Conservation (phyloP, 148 eudicot genomes). For the Diospyros lotus region DNA sequence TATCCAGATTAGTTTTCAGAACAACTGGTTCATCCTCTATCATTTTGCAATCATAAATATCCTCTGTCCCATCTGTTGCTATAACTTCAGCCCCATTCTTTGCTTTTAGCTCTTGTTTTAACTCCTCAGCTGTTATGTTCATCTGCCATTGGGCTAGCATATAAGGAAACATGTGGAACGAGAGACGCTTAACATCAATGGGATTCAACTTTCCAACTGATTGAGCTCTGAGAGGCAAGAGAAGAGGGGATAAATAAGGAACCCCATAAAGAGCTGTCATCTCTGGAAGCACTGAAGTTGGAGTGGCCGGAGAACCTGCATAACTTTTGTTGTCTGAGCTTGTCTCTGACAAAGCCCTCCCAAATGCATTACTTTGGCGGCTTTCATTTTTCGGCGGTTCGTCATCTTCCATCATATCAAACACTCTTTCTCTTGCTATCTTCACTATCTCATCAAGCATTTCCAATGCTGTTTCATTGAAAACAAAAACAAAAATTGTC, state of each 20-base stretch:
- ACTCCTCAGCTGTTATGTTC: slow-evolving; percentile 14
- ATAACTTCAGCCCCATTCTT: slow-evolving; percentile 18
- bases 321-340: slow-evolving; percentile 35
- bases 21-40: slow-evolving; percentile 10
- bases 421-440: slow-evolving; percentile 60
- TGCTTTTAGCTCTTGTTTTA: slow-evolving; percentile 21
- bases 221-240: slow-evolving; percentile 68
- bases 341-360: slow-evolving; percentile 28
- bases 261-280: slow-evolving; percentile 5
- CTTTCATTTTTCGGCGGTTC: slow-evolving; percentile 37
- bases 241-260: slow-evolving; percentile 50
- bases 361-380: slow-evolving; percentile 28
- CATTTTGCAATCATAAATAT: slow-evolving; percentile 15
- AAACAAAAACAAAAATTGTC: slow-evolving; percentile 5
- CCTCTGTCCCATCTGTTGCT: slow-evolving; percentile 19
- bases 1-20: slow-evolving; percentile 5
- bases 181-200: slow-evolving; percentile 72
- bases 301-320: slow-evolving; percentile 65
- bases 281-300: slow-evolving; percentile 77
- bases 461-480: slow-evolving; percentile 42
- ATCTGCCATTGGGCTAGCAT: slow-evolving; percentile 19
- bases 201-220: slow-evolving; percentile 68
- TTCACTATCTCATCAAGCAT: slow-evolving; percentile 66
- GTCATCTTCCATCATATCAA: slow-evolving; percentile 72
- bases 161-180: slow-evolving; percentile 65